Base-by-base conservation (phyloP, 2,329 filamentous ascomycete genomes). In the Stagonosporopsis vannaccii region DNA sequence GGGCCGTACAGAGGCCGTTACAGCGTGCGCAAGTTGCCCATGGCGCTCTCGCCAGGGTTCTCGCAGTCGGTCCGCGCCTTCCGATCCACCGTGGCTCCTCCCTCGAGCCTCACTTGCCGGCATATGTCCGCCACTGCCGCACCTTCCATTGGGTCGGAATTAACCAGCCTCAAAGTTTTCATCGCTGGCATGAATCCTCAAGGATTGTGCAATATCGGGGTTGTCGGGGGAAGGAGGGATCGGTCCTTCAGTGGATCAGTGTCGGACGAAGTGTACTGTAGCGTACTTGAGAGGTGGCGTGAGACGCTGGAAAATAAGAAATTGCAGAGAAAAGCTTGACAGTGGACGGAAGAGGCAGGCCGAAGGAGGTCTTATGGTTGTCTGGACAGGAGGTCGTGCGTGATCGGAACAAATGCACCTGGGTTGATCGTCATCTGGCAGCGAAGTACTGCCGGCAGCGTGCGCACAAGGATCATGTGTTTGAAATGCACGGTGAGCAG, bases 371-470 rank as follows among this genome's bases (percentile, higher is more conserved):
- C 25, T 45, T 35, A 22, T 40, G 11, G 22, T 5, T 35, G 26
- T 50, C 52, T 41, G 26, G 52, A 49, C 26, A 25, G 19, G 15
- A 23, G 30, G 8, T 54, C 11, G 36, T 41, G 23, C 41, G 33
- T 35, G n/a, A 40, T n/a, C 32, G 25, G 22, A 17, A 32, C 15
- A 22, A 36, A 25, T 15, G 28, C 13, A 20, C 35, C 6, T 13
- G 17, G 12, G 26, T n/a, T 22, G 22, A 56, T 23, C 35, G 9
- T 40, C 26, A 23, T 40, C n/a, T 25, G 25, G 22, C 46, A 35
- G 46, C 52, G 41, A 50, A 50, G 52, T 42, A 56, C 45, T 25
- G 52, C 52, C 52, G 52, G 22, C 17, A 20, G 25, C 36, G 22
- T 40, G 35, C 17, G 20, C n/a, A 30, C 33, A 56, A 37, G 46